Evolutionary conservation across 306 rosid species (phyloP).

Genomic region (Carpinus fangiana): DNA sequence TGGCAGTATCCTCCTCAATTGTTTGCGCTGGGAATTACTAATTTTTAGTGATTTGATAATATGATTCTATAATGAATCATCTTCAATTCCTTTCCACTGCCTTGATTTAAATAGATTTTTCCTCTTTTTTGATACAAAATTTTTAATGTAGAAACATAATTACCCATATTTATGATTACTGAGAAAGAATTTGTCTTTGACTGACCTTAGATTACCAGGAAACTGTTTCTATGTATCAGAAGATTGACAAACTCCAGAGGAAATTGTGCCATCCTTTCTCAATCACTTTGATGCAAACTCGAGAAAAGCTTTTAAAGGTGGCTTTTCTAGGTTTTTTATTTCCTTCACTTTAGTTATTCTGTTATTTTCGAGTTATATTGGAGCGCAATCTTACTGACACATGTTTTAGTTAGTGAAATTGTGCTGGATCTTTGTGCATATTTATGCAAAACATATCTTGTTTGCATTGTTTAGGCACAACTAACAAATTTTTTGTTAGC

Average conservation of each 20-base stretch:
- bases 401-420: conserved; percentile 18
- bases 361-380: background rate
- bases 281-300: conserved; percentile 71
- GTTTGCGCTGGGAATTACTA: conserved; percentile 21
- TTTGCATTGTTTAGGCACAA: conserved; percentile 3
- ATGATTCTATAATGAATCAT: background rate
- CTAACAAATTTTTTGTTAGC: conserved; percentile 6
- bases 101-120: background rate
- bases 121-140: conserved; percentile 3
- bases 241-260: conserved; percentile 63
- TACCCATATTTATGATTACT: conserved; percentile 11
- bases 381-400: conserved; percentile 10
- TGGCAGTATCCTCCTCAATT: conserved; percentile 63
- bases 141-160: conserved; percentile 9
- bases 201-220: conserved; percentile 56
- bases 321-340: conserved; percentile 20
- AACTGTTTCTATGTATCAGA: conserved; percentile 46
- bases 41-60: background rate
- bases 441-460: conserved; percentile 16
- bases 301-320: conserved; percentile 81
- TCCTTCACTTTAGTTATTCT: background rate
- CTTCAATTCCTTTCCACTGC: conserved; percentile 4
- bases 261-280: conserved; percentile 67
- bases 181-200: conserved; percentile 53
- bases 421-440: conserved; percentile 19